Evolutionary conservation across 225 moss, liverwort and hornwort species (phyloP).

Genomic region (Pleurozium schreberi): DNA sequence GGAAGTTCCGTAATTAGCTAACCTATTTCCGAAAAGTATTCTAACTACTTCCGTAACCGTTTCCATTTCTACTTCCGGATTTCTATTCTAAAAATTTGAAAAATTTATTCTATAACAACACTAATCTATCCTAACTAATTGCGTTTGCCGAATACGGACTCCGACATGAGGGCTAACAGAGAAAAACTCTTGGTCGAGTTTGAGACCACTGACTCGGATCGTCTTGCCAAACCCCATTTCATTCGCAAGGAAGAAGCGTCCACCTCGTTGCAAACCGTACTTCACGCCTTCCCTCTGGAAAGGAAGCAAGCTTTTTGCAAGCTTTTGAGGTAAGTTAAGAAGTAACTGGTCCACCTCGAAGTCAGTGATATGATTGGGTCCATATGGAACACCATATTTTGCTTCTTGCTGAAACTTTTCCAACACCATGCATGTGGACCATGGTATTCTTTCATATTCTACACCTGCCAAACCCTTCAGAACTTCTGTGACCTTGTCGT

Average conservation of each 20-base stretch:
- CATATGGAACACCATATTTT: neutral
- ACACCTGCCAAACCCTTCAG: conserved; percentile 25
- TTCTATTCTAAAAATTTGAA: no score
- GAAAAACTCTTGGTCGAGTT: neutral
- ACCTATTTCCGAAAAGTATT: no score
- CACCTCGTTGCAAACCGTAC: conserved; percentile 38
- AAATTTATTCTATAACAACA: no score
- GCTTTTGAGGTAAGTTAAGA: conserved; percentile 15
- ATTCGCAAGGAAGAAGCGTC: conserved; percentile 49
- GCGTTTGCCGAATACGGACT: no score
- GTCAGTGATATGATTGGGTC: conserved; percentile 2
- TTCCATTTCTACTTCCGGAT: no score
- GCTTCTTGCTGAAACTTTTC: conserved; percentile 23
- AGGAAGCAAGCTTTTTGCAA: conserved; percentile 30
- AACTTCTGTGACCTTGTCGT: conserved; percentile 26
- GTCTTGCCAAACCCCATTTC: conserved; percentile 73
- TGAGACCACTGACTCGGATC: conserved; percentile 36
- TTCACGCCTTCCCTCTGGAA: conserved; percentile 52
- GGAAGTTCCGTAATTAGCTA: no score
- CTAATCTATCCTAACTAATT: no score
- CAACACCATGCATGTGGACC: conserved; percentile 43
- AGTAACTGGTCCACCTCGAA: conserved; percentile 23
- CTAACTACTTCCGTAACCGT: no score
- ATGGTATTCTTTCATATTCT: conserved; percentile 34
- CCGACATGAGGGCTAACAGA: neutral